These are phyloP conservation scores for Inga laurina DNA, from an alignment of 306 rosid genomes.

Conservation along the genomic window DNA sequence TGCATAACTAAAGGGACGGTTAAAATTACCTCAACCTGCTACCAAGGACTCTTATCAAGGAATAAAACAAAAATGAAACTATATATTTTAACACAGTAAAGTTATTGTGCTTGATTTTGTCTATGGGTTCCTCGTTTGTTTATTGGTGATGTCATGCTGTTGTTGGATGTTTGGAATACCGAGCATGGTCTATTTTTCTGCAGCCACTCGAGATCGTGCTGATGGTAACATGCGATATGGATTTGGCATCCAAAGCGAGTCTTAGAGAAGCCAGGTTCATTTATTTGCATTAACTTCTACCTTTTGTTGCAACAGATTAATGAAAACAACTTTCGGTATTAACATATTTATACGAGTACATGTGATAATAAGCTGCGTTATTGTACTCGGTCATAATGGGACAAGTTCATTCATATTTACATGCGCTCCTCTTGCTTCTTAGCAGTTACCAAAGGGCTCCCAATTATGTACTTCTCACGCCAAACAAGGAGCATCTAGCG, in stretches of 20 bases:
- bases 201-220: slow-evolving; percentile 72
- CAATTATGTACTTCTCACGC: slow-evolving; percentile 89
- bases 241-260: slow-evolving; percentile 82
- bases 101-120: background rate
- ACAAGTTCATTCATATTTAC: background rate
- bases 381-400: background rate
- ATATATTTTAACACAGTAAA: background rate
- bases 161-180: slow-evolving; percentile 24
- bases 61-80: background rate
- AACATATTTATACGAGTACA: background rate
- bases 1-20: background rate
- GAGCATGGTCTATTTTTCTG: slow-evolving; percentile 26
- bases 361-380: background rate
- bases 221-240: slow-evolving; percentile 65
- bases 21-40: background rate
- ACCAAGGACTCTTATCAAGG: background rate
- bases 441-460: slow-evolving; percentile 98
- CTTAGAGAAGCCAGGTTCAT: slow-evolving; percentile 98
- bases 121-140: background rate
- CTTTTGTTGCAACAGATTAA: slow-evolving; percentile 26
- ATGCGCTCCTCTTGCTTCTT: slow-evolving; percentile 6
- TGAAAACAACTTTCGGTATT: slow-evolving; percentile 8
- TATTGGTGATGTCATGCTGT: slow-evolving; percentile 2
- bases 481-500: slow-evolving; percentile 86
- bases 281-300: slow-evolving; percentile 12